These are phyloP conservation scores for Leishmania mexicana DNA, from an alignment of 208 protist species.

Conservation along the genomic window DNA sequence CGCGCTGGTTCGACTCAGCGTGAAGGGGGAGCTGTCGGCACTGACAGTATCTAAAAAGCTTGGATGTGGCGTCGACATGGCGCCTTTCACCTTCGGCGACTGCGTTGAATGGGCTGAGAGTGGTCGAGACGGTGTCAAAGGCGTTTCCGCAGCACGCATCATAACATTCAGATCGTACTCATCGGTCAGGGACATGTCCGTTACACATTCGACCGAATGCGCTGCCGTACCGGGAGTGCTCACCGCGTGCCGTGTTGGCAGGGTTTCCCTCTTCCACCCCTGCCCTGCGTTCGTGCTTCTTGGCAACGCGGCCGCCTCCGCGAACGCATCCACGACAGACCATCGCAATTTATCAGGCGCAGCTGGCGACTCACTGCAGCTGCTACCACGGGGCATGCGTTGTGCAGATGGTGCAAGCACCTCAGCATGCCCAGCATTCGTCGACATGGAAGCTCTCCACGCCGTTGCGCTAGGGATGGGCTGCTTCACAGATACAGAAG, in stretches of 20 bases:
- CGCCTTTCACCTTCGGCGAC: neutral
- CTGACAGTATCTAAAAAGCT: neutral
- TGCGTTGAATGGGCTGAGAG: neutral
- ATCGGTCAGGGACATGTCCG: neutral
- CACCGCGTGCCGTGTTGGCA: neutral
- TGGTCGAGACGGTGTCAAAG: neutral
- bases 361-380: neutral
- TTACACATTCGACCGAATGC: neutral
- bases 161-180: neutral
- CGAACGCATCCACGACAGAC: neutral
- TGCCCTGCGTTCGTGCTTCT: neutral
- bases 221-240: neutral
- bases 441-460: neutral
- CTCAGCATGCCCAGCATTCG: neutral
- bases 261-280: neutral
- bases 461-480: neutral
- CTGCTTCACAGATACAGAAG: neutral
- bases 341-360: neutral
- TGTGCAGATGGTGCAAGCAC: neutral
- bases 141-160: neutral
- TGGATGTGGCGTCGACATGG: neutral
- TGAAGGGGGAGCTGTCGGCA: neutral
- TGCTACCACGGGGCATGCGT: neutral
- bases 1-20: neutral
- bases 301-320: neutral